Percentiles rank a stretch among this genome's conserved stretches.
These are phyloP conservation scores for Dendrobium huoshanense DNA, from an alignment of 106 monocot species.

Conservation along the genomic window DNA sequence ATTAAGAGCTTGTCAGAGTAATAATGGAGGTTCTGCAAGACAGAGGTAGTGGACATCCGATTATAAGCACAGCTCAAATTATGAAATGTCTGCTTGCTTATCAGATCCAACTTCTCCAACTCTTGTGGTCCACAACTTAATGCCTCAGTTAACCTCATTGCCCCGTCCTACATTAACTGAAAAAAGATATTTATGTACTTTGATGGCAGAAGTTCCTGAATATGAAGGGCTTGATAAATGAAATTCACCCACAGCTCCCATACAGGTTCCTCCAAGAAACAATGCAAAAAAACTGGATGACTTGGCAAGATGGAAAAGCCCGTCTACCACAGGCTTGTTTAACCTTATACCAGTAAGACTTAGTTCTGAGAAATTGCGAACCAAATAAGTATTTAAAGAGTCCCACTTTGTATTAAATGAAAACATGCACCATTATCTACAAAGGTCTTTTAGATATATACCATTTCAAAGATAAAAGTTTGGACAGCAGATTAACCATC, in stretches of 20 bases:
- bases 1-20: too few species aligned
- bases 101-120: slow-evolving; percentile 68
- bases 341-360: slow-evolving; percentile 66
- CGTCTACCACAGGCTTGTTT: slow-evolving; percentile 56
- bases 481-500: slow-evolving; percentile 60
- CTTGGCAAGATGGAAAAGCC: slow-evolving; percentile 54
- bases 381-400: background rate
- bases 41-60: too few species aligned
- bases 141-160: slow-evolving; percentile 46
- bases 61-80: too few species aligned
- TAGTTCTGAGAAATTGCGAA: slow-evolving; percentile 81
- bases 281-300: slow-evolving; percentile 58
- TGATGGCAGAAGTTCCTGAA: background rate
- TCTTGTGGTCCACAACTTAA: slow-evolving; percentile 56
- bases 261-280: slow-evolving; percentile 53
- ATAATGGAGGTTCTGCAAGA: too few species aligned
- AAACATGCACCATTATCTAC: background rate
- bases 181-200: background rate
- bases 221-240: background rate
- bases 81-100: too few species aligned
- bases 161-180: slow-evolving; percentile 45
- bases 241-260: slow-evolving; percentile 52
- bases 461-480: slow-evolving; percentile 72
- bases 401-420: background rate
- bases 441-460: slow-evolving; percentile 13